Percentiles rank a stretch among this genome's conserved stretches.
These are phyloP conservation scores for Sugiyamaella smithiae DNA, from an alignment of 805 yeast species.

Conservation along the genomic window DNA sequence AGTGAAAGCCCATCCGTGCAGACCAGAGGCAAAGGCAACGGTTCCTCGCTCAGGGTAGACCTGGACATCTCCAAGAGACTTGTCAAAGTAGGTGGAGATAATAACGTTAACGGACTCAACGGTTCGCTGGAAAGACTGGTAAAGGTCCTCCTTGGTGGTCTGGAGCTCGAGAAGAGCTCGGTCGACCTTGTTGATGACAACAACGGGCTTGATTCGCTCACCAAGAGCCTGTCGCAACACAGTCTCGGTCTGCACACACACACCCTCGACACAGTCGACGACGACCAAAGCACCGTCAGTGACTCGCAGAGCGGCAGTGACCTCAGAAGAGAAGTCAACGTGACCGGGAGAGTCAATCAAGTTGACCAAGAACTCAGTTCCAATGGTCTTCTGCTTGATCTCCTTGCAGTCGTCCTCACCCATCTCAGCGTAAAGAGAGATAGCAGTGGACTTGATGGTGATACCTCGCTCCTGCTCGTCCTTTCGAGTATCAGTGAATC, in stretches of 20 bases:
- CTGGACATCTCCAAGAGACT: slow-evolving; percentile 90
- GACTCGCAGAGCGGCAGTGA: slow-evolving; percentile 99
- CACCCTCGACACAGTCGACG: slow-evolving; percentile 99
- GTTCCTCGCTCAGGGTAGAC: slow-evolving; percentile 99
- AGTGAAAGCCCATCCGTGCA: slow-evolving; percentile 99
- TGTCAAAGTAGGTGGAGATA: slow-evolving; percentile 91
- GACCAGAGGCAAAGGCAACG: slow-evolving; percentile 99
- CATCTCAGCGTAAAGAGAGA: slow-evolving; percentile 90
- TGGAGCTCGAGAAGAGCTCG: slow-evolving; percentile 99
- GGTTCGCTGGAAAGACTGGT: slow-evolving; percentile 98
- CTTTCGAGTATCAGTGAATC: slow-evolving; percentile 99
- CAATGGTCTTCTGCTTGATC: slow-evolving; percentile 87
- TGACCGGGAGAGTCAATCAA: slow-evolving; percentile 99
- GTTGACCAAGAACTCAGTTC: slow-evolving; percentile 94
- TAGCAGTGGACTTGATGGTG: slow-evolving; percentile 98
- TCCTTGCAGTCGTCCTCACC: slow-evolving; percentile 78
- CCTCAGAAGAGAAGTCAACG: slow-evolving; percentile 99
- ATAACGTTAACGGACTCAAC: slow-evolving; percentile 99
- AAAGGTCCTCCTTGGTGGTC: slow-evolving; percentile 97
- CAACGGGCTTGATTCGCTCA: slow-evolving; percentile 99
- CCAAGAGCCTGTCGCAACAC: slow-evolving; percentile 98
- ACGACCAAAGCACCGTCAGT: slow-evolving; percentile 99
- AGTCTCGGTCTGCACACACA: slow-evolving; percentile 99
- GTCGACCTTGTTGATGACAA: slow-evolving; percentile 97
- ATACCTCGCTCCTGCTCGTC: slow-evolving; percentile 99